Percentiles rank a stretch among this genome's conserved stretches.
Conservation (phyloP, 148 eudicot genomes). For the Amaranthus cruentus region DNA sequence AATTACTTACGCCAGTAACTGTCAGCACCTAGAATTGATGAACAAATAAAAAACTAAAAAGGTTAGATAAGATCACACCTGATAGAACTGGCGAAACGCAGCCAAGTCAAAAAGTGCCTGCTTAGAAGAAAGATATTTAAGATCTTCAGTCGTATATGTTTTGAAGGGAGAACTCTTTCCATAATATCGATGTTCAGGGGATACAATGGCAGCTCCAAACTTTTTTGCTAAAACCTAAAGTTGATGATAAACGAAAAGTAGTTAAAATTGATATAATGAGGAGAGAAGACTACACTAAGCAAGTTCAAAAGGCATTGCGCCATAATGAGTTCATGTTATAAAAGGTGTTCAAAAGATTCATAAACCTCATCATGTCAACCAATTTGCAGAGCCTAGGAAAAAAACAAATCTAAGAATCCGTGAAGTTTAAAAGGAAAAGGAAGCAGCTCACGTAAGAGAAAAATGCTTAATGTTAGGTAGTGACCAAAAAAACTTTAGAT, state of each 20-base stretch:
- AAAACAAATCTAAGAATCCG: too few species aligned
- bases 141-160: conserved; percentile 60
- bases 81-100: conserved; percentile 77
- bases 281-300: too few species aligned
- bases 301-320: too few species aligned
- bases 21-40: background rate
- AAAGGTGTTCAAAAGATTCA: too few species aligned
- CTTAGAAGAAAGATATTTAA: conserved; percentile 85
- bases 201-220: conserved; percentile 96
- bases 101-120: conserved; percentile 98
- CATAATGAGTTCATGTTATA: too few species aligned
- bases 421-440: too few species aligned
- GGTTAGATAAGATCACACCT: conserved; percentile 36
- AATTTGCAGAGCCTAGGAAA: too few species aligned
- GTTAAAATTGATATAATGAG: too few species aligned
- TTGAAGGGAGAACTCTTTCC: conserved; percentile 92
- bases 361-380: too few species aligned
- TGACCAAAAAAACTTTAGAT: too few species aligned
- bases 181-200: conserved; percentile 96
- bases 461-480: too few species aligned
- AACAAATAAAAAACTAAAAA: background rate
- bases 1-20: background rate
- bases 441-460: too few species aligned
- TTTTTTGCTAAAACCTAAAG: conserved; percentile 84
- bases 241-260: conserved; percentile 4